Evolutionary conservation across 169 alveolate species (phyloP).

Genomic region (Plasmodium coatneyi): DNA sequence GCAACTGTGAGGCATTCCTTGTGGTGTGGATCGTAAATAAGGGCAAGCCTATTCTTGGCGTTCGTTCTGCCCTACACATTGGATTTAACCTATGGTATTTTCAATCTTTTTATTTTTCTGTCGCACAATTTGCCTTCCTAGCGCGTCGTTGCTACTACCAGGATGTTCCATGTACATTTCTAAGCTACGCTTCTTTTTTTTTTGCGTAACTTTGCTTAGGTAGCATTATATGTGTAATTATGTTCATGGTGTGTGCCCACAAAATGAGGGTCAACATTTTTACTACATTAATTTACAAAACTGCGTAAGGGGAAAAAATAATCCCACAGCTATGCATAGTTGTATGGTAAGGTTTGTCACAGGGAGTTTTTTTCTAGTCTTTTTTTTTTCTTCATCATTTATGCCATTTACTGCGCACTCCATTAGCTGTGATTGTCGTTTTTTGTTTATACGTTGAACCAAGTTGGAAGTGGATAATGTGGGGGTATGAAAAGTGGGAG

Average conservation of each 20-base stretch:
- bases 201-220: neutral
- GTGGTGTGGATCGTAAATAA: neutral
- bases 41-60: neutral
- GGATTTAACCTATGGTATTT: neutral
- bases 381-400: neutral
- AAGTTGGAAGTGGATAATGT: neutral
- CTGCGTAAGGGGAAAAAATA: neutral
- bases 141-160: neutral
- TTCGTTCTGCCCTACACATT: neutral
- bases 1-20: neutral
- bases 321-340: neutral
- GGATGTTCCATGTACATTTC: neutral
- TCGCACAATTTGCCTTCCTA: neutral
- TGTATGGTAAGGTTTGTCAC: neutral
- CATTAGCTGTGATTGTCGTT: neutral
- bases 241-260: neutral
- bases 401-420: neutral
- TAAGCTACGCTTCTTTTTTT: neutral
- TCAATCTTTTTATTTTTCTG: neutral
- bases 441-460: neutral
- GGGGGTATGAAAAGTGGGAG: neutral
- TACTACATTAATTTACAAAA: neutral
- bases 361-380: neutral
- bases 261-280: neutral
- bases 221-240: neutral